Evolutionary conservation across 768 basidiomycete genomes (phyloP).

Genomic region (Gelatoporia subvermispora): DNA sequence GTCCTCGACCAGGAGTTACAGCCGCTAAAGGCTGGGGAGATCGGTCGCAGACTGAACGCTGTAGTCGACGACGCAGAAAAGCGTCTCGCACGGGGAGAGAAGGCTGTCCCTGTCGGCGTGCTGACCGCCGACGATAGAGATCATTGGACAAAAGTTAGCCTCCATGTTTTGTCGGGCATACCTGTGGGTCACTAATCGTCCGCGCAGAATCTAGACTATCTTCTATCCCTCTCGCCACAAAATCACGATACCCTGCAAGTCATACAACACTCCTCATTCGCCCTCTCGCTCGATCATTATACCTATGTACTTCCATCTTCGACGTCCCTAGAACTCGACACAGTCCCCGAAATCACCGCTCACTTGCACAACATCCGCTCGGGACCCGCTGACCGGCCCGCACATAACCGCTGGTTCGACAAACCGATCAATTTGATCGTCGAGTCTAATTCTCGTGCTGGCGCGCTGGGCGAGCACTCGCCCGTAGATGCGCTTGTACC

Average conservation of each 20-base stretch:
- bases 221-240: conserved; percentile 59
- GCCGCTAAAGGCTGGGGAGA: conserved; percentile 28
- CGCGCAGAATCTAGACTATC: conserved; percentile 62
- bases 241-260: conserved; percentile 59
- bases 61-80: conserved; percentile 54
- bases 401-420: conserved; percentile 82
- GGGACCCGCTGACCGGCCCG: conserved; percentile 45
- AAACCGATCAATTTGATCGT: conserved; percentile 80
- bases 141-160: conserved; percentile 68
- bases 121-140: conserved; percentile 81
- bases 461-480: conserved; percentile 87
- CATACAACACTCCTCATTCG: conserved; percentile 74
- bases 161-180: neutral
- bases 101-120: conserved; percentile 57
- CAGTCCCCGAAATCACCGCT: conserved; percentile 46
- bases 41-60: conserved; percentile 42
- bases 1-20: conserved; percentile 44
- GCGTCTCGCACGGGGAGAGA: conserved; percentile 48
- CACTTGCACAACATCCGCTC: conserved; percentile 74
- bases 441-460: conserved; percentile 80
- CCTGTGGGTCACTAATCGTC: neutral
- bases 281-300: conserved; percentile 75
- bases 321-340: conserved; percentile 13
- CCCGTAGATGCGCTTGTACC: conserved; percentile 89
- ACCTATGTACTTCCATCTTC: conserved; percentile 33